phyloP scores from a whole-genome alignment of 139 green algal species.

The Marvania coccoides region DNA sequence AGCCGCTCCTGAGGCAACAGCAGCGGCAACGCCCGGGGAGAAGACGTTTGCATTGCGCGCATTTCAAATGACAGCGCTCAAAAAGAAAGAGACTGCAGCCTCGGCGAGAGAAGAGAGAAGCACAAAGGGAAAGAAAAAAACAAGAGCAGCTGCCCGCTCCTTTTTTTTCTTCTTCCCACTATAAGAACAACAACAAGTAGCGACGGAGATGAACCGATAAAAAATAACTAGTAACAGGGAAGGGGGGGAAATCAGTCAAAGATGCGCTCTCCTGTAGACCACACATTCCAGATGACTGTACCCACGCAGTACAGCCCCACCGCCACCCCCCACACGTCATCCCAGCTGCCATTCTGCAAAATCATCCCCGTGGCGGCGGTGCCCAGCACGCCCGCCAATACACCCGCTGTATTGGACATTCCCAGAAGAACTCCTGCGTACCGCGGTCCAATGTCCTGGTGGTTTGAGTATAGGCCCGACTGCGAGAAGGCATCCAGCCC shows the following conservation, averaged over 20 bases:
- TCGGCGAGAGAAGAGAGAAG: background rate
- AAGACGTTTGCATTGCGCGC: no score
- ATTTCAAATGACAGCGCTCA: no score
- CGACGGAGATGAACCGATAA: background rate
- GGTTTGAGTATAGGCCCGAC: constrained; percentile 95
- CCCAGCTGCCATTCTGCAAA: constrained; percentile 60
- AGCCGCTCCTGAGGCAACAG: no score
- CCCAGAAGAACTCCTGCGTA: constrained; percentile 95
- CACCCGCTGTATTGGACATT: constrained; percentile 93
- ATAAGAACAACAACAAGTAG: background rate
- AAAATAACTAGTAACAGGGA: background rate
- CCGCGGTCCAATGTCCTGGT: constrained; percentile 91
- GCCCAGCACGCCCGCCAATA: constrained; percentile 90
- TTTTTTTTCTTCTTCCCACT: background rate
- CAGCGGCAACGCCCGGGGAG: no score
- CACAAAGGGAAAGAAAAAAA: background rate
- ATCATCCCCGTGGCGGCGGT: constrained; percentile 85
- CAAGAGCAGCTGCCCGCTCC: no score
- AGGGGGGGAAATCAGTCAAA: constrained; percentile 66
- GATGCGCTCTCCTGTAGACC: constrained; percentile 81
- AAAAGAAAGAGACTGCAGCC: background rate
- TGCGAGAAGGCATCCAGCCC: constrained; percentile 87
- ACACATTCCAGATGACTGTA: constrained; percentile 86
- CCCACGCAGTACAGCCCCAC: constrained; percentile 91
- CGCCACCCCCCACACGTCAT: constrained; percentile 76